Conservation (phyloP, 2,329 filamentous ascomycete species). For the Ceratocystis lukuohia region DNA sequence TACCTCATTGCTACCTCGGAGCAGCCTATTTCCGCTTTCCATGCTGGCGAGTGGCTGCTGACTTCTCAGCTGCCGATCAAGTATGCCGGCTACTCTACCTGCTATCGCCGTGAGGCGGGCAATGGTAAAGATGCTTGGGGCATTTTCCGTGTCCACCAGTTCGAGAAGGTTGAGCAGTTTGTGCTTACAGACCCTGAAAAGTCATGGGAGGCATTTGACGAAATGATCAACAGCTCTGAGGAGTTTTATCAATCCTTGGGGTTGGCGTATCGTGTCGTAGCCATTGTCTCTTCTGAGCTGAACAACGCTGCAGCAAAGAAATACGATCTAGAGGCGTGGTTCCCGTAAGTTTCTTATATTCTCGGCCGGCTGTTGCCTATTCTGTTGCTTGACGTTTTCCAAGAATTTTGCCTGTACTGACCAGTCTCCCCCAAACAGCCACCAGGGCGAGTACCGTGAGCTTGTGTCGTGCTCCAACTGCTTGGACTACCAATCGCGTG, state of each 20-base stretch:
- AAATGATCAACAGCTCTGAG: constrained; percentile 83
- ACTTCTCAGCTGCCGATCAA: constrained; percentile 78
- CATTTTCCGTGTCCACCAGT: constrained; percentile 95
- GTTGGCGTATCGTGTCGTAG: constrained; percentile 80
- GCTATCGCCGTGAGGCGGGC: constrained; percentile 91
- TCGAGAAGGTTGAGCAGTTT: constrained; percentile 86
- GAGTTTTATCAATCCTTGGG: constrained; percentile 88
- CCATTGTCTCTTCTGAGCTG: constrained; percentile 89
- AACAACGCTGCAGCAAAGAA: constrained; percentile 73
- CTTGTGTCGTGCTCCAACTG: constrained; percentile 96
- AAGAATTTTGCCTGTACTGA: neutral
- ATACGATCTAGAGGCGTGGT: constrained; percentile 92
- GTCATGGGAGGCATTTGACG: constrained; percentile 84
- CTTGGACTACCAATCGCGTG: constrained; percentile 91
- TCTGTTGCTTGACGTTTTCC: neutral
- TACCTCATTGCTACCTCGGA: constrained; percentile 69
- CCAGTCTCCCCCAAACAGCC: neutral
- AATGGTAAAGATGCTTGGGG: constrained; percentile 87
- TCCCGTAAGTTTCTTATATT: constrained; percentile 46
- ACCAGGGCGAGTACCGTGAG: constrained; percentile 94
- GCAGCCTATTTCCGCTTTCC: constrained; percentile 85
- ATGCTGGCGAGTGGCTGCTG: constrained; percentile 86
- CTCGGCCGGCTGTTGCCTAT: neutral
- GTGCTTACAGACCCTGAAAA: constrained; percentile 72
- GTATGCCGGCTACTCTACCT: constrained; percentile 84